Percentiles rank a stretch among this genome's conserved stretches.
phyloP scores from a whole-genome alignment of 2,329 filamentous ascomycete genomes.

The Cladobotryum mycophilum region DNA sequence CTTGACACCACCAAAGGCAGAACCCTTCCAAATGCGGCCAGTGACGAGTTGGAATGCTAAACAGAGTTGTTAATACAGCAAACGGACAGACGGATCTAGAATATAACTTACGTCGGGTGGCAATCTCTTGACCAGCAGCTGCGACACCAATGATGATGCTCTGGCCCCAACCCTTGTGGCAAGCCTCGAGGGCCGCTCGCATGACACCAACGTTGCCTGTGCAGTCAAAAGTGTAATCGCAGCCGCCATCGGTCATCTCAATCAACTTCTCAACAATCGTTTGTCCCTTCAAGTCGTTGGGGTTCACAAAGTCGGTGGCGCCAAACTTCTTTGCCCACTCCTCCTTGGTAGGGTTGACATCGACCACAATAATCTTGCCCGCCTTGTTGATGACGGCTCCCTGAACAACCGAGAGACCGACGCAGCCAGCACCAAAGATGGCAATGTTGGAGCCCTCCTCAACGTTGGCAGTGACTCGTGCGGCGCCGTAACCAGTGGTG shows the following conservation, averaged over 20 bases:
- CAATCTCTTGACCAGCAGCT: conserved; percentile 91
- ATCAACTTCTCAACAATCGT: conserved; percentile 87
- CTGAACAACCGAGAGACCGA: conserved; percentile 91
- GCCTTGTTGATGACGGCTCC: conserved; percentile 83
- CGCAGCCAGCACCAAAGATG: conserved; percentile 92
- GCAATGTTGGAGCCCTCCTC: conserved; percentile 87
- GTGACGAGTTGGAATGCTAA: conserved; percentile 97
- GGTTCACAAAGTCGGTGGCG: conserved; percentile 95
- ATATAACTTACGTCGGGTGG: conserved; percentile 73
- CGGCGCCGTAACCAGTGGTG: conserved; percentile 95
- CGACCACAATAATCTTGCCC: conserved; percentile 65
- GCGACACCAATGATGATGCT: conserved; percentile 97
- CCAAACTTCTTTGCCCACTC: conserved; percentile 91
- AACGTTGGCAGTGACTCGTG: conserved; percentile 84
- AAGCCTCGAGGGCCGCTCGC: conserved; percentile 91
- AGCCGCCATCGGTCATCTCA: conserved; percentile 96
- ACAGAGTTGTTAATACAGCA: conserved; percentile 20
- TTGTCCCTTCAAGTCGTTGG: conserved; percentile 68
- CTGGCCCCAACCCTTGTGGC: conserved; percentile 99
- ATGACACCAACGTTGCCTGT: conserved; percentile 96
- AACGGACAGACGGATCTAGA: not conserved
- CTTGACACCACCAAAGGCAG: conserved; percentile 97
- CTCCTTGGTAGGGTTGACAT: conserved; percentile 84
- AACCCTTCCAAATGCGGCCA: conserved; percentile 95
- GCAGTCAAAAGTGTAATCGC: conserved; percentile 99